Base-by-base conservation (phyloP, 306 rosid species). In the Mimosa pudica region DNA sequence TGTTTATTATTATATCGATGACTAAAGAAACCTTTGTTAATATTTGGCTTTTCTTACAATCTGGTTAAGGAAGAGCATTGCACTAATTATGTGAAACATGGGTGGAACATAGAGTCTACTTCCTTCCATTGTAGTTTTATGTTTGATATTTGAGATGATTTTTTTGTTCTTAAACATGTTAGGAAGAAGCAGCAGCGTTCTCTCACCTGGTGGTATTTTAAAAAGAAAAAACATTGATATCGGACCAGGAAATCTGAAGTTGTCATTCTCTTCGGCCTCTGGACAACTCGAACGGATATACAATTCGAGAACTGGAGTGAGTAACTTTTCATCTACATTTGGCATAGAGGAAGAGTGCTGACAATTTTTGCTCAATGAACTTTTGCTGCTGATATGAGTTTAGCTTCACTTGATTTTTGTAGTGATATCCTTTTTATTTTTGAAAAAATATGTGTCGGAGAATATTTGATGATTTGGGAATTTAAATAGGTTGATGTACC, bases 241-340 rank as follows among this genome's bases (percentile, higher is more conserved):
- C 35, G 98, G 98, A 64, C 92, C 92, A 0, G 98, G 98, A 77
- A 74, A 92, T 75, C 79, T 94, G 41, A 94, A 94, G 86, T 55
- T 94, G 93, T 86, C 94, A 6, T 92, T 92, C 75, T 94, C 97
- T 52, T 80, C 75, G 35, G 71, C 90, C 73, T 86, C 98, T 12
- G 98, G 98, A 74, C 93, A 92, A 83, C 93, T 94, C 73, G 73
- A 82, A 74, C 85, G 91, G 81, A 92, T 94, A 38, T 85, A 88
- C 80, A 92, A 88, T 80, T 83, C 86, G 33, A 86, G 63, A 87
- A 88, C 89, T 16, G 93, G 90, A 83, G 98, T 94, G 84, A 87
- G 88, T 85, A 83, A 36, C 73, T 92, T 82, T 48, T 33, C 80
- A 57, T 66, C 42, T 82, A 11, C 52, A 65, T 60, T 68, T 42